Conservation (phyloP, 306 rosid genomes). For the Cercis canadensis region DNA sequence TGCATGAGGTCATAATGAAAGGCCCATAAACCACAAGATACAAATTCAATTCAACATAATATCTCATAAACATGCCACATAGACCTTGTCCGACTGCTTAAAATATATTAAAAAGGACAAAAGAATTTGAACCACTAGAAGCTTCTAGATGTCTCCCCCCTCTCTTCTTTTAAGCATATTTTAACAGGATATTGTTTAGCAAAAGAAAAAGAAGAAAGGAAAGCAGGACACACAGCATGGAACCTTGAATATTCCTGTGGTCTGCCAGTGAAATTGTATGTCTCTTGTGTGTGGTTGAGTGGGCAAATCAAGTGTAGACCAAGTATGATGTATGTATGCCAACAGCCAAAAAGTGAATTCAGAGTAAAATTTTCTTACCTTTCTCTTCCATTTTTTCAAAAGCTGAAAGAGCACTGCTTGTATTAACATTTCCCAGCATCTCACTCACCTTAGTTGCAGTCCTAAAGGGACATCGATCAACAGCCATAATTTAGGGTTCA, state of each 20-base stretch:
- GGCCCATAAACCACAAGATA: conserved; percentile 13
- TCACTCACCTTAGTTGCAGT: conserved; percentile 92
- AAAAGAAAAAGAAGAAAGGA: too few relatives aligned
- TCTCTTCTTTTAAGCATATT: conserved; percentile 4
- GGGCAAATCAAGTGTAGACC: background rate
- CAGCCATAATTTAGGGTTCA: conserved; percentile 35
- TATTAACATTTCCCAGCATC: conserved; percentile 89
- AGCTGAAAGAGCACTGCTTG: conserved; percentile 93
- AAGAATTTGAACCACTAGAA: conserved; percentile 13
- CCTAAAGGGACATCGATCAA: conserved; percentile 54
- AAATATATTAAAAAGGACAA: conserved; percentile 13
- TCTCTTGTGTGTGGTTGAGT: background rate
- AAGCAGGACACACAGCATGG: conserved; percentile 28
- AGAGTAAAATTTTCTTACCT: conserved; percentile 61
- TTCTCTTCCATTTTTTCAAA: conserved; percentile 99
- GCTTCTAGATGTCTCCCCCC: conserved; percentile 11
- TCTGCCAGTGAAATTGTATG: conserved; percentile 15
- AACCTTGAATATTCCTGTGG: conserved; percentile 5
- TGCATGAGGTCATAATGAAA: conserved; percentile 18
- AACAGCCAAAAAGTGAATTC: conserved; percentile 27
- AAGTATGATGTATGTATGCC: conserved; percentile 10
- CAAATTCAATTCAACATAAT: conserved; percentile 1
- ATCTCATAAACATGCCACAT: conserved; percentile 17
- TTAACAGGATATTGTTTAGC: too few relatives aligned
- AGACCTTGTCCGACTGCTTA: conserved; percentile 20